Evolutionary conservation across 2,329 filamentous ascomycete genomes (phyloP).

Genomic region (Talaromyces amestolkiae): DNA sequence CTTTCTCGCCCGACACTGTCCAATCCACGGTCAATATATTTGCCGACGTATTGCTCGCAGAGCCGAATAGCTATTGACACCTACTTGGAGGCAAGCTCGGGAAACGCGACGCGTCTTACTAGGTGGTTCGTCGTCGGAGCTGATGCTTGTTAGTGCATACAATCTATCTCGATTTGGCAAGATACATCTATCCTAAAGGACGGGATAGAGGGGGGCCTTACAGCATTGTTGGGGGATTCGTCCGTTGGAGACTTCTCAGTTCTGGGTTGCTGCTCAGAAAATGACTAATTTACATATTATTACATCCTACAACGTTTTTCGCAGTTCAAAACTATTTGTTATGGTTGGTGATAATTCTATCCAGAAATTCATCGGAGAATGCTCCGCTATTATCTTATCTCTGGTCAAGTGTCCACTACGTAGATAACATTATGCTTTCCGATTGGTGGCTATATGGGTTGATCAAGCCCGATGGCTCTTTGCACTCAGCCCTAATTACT

Average conservation of each 20-base stretch:
- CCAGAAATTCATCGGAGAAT: background rate
- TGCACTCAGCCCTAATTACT: background rate
- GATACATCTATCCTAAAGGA: no score
- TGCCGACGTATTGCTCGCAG: no score
- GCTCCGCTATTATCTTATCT: background rate
- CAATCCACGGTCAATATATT: background rate
- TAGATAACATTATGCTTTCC: background rate
- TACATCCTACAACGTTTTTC: background rate
- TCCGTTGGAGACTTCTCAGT: no score
- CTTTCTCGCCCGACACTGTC: constrained; percentile 24
- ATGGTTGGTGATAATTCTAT: background rate
- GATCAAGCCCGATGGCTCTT: background rate
- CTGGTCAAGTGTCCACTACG: background rate
- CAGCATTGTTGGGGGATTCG: background rate
- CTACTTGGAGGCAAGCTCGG: constrained; percentile 25
- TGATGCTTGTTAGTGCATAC: background rate
- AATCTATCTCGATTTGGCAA: no score
- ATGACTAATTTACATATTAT: no score
- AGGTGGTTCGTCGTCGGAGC: constrained; percentile 19
- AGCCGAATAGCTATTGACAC: background rate
- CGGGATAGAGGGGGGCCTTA: background rate
- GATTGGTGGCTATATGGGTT: background rate
- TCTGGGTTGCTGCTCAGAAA: no score
- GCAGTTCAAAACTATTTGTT: background rate
- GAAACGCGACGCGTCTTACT: constrained; percentile 22